Percentiles rank a stretch among this genome's conserved stretches.
phyloP scores from a whole-genome alignment of 2,329 filamentous ascomycete genomes.

The Keithomyces neogunnii region DNA sequence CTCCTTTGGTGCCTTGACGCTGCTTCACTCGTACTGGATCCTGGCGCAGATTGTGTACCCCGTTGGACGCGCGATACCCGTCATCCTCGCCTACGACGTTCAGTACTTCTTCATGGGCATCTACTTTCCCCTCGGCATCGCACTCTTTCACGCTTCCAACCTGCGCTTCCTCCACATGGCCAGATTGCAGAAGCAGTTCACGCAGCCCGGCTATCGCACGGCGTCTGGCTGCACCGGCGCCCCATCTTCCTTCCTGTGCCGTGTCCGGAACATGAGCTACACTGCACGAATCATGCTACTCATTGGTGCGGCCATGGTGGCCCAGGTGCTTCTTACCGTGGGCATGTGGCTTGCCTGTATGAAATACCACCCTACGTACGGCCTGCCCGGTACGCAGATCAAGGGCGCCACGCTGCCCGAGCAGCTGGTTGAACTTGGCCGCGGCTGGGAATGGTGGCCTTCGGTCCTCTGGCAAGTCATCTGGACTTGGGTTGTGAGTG shows the following conservation, averaged over 20 bases:
- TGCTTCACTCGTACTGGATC: conserved; percentile 30
- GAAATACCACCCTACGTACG: conserved; percentile 48
- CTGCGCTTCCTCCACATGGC: conserved; percentile 42
- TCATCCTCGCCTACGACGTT: conserved; percentile 33
- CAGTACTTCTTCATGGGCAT: conserved; percentile 54
- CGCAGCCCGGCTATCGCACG: conserved; percentile 9
- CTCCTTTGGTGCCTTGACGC: conserved; percentile 25
- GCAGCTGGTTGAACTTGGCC: conserved; percentile 30
- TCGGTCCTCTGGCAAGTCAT: conserved; percentile 45
- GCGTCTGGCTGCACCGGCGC: conserved; percentile 17
- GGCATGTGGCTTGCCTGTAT: conserved; percentile 47
- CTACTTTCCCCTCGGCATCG: conserved; percentile 48
- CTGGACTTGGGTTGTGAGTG: conserved; percentile 51
- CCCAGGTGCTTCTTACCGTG: conserved; percentile 43
- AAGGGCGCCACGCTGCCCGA: conserved; percentile 25
- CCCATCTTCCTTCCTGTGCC: conserved; percentile 23
- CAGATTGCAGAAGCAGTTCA: conserved; percentile 36
- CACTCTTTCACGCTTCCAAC: conserved; percentile 49
- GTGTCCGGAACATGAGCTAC: conserved; percentile 26
- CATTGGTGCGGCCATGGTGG: conserved; percentile 37
- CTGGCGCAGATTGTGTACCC: conserved; percentile 34
- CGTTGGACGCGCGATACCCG: conserved; percentile 30
- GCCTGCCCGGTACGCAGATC: conserved; percentile 29
- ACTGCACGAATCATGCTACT: conserved; percentile 32
- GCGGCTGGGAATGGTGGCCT: conserved; percentile 53